These are phyloP conservation scores for Tetraselmis chui DNA, from an alignment of 139 green algal genomes.

Conservation along the genomic window DNA sequence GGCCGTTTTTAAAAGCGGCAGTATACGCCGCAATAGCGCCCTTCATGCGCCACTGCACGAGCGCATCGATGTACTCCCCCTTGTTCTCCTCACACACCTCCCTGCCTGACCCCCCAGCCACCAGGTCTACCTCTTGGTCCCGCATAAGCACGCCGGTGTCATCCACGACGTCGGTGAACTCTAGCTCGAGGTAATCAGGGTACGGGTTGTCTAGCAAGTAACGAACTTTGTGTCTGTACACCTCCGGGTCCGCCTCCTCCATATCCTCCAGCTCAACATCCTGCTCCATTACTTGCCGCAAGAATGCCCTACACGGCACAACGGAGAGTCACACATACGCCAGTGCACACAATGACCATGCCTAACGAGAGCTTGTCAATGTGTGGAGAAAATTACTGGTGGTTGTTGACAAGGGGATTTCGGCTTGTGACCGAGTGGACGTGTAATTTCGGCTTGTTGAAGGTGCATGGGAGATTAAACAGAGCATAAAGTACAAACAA, in stretches of 20 bases:
- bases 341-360: no score
- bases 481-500: no score
- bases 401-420: no score
- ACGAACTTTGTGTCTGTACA: neutral
- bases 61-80: neutral
- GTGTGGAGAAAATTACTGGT: no score
- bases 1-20: constrained; percentile 7
- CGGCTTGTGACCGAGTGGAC: no score
- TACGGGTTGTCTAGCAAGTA: neutral
- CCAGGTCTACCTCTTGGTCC: constrained; percentile 1
- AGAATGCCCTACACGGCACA: neutral
- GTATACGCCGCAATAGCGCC: neutral
- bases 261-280: neutral
- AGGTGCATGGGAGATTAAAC: no score
- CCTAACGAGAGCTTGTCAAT: no score
- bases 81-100: constrained; percentile 6
- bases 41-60: constrained; percentile 16
- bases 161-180: neutral
- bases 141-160: neutral
- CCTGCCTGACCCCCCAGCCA: neutral
- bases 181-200: neutral
- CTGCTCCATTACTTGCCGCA: neutral
- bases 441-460: no score
- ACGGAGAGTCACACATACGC: no score
- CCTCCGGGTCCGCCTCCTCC: neutral